Evolutionary conservation across 768 basidiomycete species (phyloP), one percentile per base, ranked within the genome.

Genomic region (Podaxis rugospora): DNA sequence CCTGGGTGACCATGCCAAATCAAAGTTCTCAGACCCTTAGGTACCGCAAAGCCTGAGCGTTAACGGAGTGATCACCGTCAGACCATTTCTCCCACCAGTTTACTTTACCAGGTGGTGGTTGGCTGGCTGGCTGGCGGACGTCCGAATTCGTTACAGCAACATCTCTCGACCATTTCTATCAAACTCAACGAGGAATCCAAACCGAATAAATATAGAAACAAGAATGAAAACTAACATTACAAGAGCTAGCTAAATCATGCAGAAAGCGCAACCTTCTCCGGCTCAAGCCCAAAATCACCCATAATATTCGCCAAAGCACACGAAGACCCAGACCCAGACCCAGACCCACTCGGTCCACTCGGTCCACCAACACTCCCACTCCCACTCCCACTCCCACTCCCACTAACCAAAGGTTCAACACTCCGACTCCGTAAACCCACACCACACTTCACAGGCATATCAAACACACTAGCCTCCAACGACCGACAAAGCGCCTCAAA

Each of bases 401-500:
- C 50, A 42, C n/a, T 44, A n/a, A n/a, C 28, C 36, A n/a, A 23
- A n/a, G 49, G 4, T 2, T 37, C 35, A 7, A 25, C 7, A 55
- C 52, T 55, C 4, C 3, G 11, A 4, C 59, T 55, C 32, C 53
- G 32, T 16, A 47, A 10, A 1, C 53, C 53, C 16, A 25, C 28
- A 4, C 52, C 44, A 21, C 21, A 36, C 5, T 51, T 61, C 32
- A 55, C 46, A 13, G 53, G 18, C 59, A 55, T 47, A 23, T 81
- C 79, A 63, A 82, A 80, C 3, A 76, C 69, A 5, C 73, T 66
- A 2, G 75, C 71, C 36, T 80, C 77, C 13, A 83, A 68, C 5
- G 79, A 72, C 57, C 75, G 75, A 62, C 77, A 79, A 5, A 81
- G 67, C 10, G 80, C 79, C 62, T 84, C 82, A 57, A 83, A 82